A percentile compares a stretch with the other conserved stretches of the same genome.
phyloP scores from a whole-genome alignment of 2,329 filamentous ascomycete genomes.

The Beauveria scarabaeidicola region DNA sequence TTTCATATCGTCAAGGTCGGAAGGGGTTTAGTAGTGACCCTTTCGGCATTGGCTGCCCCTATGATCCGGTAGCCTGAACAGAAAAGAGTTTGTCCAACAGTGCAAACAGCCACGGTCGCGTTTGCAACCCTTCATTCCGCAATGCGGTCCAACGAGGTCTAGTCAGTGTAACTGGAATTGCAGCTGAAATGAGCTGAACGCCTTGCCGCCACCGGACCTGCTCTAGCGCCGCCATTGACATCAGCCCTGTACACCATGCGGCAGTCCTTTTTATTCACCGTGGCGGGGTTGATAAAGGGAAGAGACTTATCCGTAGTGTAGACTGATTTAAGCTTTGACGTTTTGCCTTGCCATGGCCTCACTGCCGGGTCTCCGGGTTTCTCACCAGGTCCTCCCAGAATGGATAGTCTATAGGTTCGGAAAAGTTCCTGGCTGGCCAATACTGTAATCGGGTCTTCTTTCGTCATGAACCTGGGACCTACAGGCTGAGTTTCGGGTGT shows the following conservation, averaged over 20 bases:
- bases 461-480: background rate
- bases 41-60: background rate
- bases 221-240: background rate
- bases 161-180: background rate
- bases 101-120: background rate
- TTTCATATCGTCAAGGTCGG: background rate
- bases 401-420: constrained; percentile 18
- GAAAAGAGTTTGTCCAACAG: background rate
- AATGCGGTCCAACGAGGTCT: constrained; percentile 2
- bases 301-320: too few relatives aligned
- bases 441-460: background rate
- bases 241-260: background rate
- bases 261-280: background rate
- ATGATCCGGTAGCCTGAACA: background rate
- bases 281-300: background rate
- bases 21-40: background rate
- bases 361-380: constrained; percentile 10
- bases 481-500: background rate
- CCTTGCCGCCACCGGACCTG: background rate
- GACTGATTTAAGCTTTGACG: background rate
- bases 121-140: background rate
- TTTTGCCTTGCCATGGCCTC: background rate
- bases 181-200: constrained; percentile 10
- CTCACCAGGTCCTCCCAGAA: constrained; percentile 17
- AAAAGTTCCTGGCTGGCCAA: constrained; percentile 7